Conservation (phyloP, 169 alveolate genomes). For the Plasmodium relictum region DNA sequence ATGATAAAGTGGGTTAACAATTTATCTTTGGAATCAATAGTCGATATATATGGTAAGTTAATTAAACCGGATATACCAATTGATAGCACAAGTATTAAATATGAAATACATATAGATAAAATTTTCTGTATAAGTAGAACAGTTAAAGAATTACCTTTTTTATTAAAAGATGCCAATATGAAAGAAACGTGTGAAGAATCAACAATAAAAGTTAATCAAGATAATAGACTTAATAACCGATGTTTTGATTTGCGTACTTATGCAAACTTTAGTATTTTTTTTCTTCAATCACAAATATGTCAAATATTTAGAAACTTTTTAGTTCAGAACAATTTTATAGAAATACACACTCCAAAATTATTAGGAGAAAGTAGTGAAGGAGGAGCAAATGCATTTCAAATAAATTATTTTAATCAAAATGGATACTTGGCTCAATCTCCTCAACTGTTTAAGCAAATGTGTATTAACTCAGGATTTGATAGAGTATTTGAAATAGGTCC, state of each 20-base stretch:
- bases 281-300: conserved; percentile 95
- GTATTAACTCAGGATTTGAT: conserved; percentile 96
- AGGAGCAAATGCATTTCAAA: conserved; percentile 97
- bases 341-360: conserved; percentile 99
- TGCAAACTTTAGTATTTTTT: conserved; percentile 95
- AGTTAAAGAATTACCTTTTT: conserved; percentile 94
- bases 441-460: conserved; percentile 99
- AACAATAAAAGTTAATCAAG: conserved; percentile 94
- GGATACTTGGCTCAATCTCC: conserved; percentile 99
- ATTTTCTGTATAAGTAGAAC: conserved; percentile 91
- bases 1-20: conserved; percentile 91
- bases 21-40: conserved; percentile 92
- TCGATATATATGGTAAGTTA: conserved; percentile 95
- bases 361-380: conserved; percentile 99
- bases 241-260: conserved; percentile 97
- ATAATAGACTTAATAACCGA: conserved; percentile 97
- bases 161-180: conserved; percentile 96
- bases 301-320: conserved; percentile 94
- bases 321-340: conserved; percentile 93
- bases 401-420: conserved; percentile 93
- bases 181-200: conserved; percentile 89
- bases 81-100: conserved; percentile 91
- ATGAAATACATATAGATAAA: conserved; percentile 92
- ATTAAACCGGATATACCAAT: conserved; percentile 93
- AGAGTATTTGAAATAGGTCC: conserved; percentile 99